Evolutionary conservation across 805 yeast genomes (phyloP).

Genomic region (Lipomyces anomalus): DNA sequence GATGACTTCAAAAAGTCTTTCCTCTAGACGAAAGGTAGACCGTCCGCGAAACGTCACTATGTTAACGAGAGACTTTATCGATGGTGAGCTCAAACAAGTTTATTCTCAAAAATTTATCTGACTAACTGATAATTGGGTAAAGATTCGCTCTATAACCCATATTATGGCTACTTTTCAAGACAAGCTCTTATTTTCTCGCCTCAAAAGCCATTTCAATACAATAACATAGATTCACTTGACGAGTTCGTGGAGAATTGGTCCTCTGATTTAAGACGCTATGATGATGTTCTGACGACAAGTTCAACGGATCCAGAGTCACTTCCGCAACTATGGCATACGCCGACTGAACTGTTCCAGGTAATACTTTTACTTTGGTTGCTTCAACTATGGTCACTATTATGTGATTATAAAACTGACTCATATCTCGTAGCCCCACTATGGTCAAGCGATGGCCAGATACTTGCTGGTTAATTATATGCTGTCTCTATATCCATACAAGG

Average conservation of each 20-base stretch:
- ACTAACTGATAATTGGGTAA: neutral
- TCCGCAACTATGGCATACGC: constrained; percentile 80
- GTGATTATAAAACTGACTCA: neutral
- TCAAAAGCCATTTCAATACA: constrained; percentile 58
- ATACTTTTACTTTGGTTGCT: too few relatives aligned
- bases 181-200: constrained; percentile 74
- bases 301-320: constrained; percentile 13
- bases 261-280: constrained; percentile 42
- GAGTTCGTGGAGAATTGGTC: constrained; percentile 68
- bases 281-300: constrained; percentile 20
- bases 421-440: constrained; percentile 60
- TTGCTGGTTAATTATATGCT: constrained; percentile 64
- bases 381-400: neutral
- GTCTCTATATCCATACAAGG: constrained; percentile 62
- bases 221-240: constrained; percentile 53
- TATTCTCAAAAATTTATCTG: neutral
- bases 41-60: constrained; percentile 62
- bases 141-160: constrained; percentile 74
- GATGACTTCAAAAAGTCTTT: constrained; percentile 36
- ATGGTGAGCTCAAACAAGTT: constrained; percentile 29
- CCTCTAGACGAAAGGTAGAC: constrained; percentile 27
- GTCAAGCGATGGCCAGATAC: constrained; percentile 79
- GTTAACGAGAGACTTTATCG: constrained; percentile 75
- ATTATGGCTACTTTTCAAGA: constrained; percentile 74
- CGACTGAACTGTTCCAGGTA: constrained; percentile 63